Base-by-base conservation (phyloP, 2,329 filamentous ascomycete genomes). In the Ascochyta fabae region DNA sequence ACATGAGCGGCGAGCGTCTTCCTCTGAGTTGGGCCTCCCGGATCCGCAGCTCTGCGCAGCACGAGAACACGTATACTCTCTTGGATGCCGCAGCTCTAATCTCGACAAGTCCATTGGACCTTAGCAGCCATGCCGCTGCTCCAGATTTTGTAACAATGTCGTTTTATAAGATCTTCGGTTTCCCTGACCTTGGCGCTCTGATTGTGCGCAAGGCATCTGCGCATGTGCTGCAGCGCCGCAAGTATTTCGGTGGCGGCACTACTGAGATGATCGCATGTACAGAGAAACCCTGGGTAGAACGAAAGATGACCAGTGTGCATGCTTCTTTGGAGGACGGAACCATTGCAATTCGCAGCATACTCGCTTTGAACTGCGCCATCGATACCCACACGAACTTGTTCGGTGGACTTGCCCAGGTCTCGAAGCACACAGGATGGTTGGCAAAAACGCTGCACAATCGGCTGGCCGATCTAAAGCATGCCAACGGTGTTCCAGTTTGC, bases 131-230 rank as follows among this genome's bases (percentile, higher is more conserved):
- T 16, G 80, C 79, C 61, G 76, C 79, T 10, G 84, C 86, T 0
- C 90, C 94, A 0, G 94, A 98, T 72, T 97, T 97, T 61, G 86
- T 86, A 0, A 87, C 90, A 0, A 69, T 97, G 26, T 97, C 93
- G 70, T 88, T 98, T 62, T 96, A 97, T 78, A 98, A 98, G 73
- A 93, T 96, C 13, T 98, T 97, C 72, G 94, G 94, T 1, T 97
- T 96, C 61, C 94, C 94, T 0, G 91, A 97, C 69, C 80, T 98
- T 1, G 94, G 94, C 1, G 92, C 88, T 1, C 77, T 98, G 51
- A 86, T 98, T 16, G 86, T 98, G 6, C 86, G 89, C 24, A 93
- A 91, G 61, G 80, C 84, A 15, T 85, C 89, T 3, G 86, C 84
- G 3, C 74, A 82, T 36, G 48, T 79, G 84, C 39, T 81, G 78